Evolutionary conservation across 208 protist species (phyloP), one percentile per base, ranked within the genome.

Genomic region (Zelonia costaricensis): DNA sequence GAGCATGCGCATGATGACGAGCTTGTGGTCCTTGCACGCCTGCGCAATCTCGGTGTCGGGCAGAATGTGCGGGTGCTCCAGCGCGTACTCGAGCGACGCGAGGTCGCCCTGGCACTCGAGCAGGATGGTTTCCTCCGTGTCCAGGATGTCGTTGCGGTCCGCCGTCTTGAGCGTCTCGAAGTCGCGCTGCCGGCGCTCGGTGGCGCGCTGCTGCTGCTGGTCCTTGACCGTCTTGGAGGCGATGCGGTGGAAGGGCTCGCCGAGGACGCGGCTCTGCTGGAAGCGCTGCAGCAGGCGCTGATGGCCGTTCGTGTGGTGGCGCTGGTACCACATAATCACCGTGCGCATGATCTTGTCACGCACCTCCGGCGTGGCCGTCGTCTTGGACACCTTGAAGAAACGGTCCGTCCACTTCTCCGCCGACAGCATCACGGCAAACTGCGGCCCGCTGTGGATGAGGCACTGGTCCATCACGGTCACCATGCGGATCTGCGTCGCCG

Each of bases 361-460:
- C 52, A 94, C 85, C 44, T 78, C 57, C n/a, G 55, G 15, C 0
- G 46, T 22, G 3, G 51, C 44, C 0, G 80, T 83, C 30, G 76
- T 86, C 72, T 96, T 96, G 36, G 84, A 76, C 18, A 91, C 74
- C 63, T 90, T 91, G 67, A 94, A 88, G 47, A 96, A 78, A 15
- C 91, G 80, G 28, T 96, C 91, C 9, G 80, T 82, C 88, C 91
- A 96, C 69, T 94, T 93, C 47, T 94, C 85, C 7, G 83, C 82
- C 13, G 91, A 92, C 8, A 96, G 60, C 64, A 86, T 63, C 45
- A 88, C 75, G 43, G 75, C 77, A 48, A 96, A 89, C 69, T 84
- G 78, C 7, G 80, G 81, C 10, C 80, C 79, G 44, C 84, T 87
- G 66, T 84, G 87, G 13, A 86, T 66, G 45, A 91, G 57, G 54